Evolutionary conservation across 768 basidiomycete species (phyloP).

Genomic region (Lyophyllum semitale): DNA sequence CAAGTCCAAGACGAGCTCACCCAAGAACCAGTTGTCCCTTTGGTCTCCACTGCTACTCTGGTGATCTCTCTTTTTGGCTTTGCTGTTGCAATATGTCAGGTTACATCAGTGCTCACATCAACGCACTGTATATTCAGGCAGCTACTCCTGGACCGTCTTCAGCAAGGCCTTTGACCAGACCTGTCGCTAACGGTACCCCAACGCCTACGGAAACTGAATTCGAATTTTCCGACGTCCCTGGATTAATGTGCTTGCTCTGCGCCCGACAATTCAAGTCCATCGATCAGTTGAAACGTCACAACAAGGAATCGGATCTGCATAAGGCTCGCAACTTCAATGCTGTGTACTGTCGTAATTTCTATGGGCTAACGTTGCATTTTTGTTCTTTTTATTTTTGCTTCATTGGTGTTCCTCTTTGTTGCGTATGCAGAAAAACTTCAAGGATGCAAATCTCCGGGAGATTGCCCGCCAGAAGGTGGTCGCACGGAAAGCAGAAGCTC

Average conservation of each 20-base stretch:
- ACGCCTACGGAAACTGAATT: conserved; percentile 61
- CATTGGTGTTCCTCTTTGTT: conserved; percentile 5
- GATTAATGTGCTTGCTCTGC: conserved; percentile 86
- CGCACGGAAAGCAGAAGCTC: conserved; percentile 35
- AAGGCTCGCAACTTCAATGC: conserved; percentile 69
- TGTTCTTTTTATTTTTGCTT: conserved; percentile 22
- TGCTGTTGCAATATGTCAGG: conserved; percentile 18
- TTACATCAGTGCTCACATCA: conserved; percentile 27
- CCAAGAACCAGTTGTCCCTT: conserved; percentile 35
- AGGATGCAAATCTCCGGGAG: conserved; percentile 71
- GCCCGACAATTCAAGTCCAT: conserved; percentile 88
- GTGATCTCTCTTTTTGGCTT: conserved; percentile 34
- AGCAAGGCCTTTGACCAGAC: conserved; percentile 18
- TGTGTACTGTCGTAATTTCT: conserved; percentile 25
- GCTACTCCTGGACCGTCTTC: conserved; percentile 18
- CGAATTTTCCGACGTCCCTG: conserved; percentile 78
- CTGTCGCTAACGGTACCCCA: conserved; percentile 18
- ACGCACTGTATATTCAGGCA: conserved; percentile 27
- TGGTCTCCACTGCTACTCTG: conserved; percentile 26
- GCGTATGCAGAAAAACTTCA: conserved; percentile 78
- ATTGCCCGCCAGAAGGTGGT: conserved; percentile 70
- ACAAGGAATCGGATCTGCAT: conserved; percentile 92
- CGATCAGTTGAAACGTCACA: conserved; percentile 87
- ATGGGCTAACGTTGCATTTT: conserved; percentile 31
- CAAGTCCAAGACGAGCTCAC: conserved; percentile 89